Percentiles rank a stretch among this genome's conserved stretches.
These are phyloP conservation scores for Hemileia vastatrix DNA, from an alignment of 1,284 basidiomycete species.

Conservation along the genomic window DNA sequence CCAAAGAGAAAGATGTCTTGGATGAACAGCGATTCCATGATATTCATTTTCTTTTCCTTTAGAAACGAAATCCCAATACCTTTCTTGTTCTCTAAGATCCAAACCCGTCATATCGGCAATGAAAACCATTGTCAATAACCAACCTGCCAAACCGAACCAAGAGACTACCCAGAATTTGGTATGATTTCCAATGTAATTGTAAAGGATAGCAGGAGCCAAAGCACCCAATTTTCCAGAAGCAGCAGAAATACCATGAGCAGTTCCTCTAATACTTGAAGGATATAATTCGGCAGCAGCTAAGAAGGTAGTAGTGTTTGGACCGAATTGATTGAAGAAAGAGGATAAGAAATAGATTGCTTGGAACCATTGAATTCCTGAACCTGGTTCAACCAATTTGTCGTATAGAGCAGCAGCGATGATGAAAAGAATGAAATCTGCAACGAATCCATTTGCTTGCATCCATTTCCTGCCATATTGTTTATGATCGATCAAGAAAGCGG, in stretches of 20 bases:
- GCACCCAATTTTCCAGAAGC: constrained; percentile 46
- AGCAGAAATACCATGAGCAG: constrained; percentile 46
- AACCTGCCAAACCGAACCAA: constrained; percentile 51
- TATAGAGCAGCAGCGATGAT: constrained; percentile 46
- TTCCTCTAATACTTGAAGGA: constrained; percentile 45
- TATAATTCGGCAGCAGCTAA: constrained; percentile 45
- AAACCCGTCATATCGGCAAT: constrained; percentile 52
- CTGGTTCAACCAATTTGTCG: constrained; percentile 40
- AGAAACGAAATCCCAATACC: constrained; percentile 47
- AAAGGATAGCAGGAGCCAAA: constrained; percentile 43
- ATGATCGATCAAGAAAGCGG: constrained; percentile 52
- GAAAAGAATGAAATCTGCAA: constrained; percentile 49
- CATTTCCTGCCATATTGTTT: constrained; percentile 47
- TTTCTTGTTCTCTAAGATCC: constrained; percentile 52
- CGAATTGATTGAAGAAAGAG: constrained; percentile 52
- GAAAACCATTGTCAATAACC: constrained; percentile 49
- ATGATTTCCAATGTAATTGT: constrained; percentile 46
- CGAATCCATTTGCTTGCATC: constrained; percentile 52
- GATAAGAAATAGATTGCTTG: constrained; percentile 51
- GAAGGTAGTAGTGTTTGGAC: constrained; percentile 49
- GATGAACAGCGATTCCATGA: constrained; percentile 53
- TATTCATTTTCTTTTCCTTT: constrained; percentile 49
- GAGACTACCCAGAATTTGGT: constrained; percentile 52
- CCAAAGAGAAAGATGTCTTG: constrained; percentile 49
- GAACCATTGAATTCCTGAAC: constrained; percentile 45